Base-by-base conservation (phyloP, 768 basidiomycete species). In the Heimioporus sp. region DNA sequence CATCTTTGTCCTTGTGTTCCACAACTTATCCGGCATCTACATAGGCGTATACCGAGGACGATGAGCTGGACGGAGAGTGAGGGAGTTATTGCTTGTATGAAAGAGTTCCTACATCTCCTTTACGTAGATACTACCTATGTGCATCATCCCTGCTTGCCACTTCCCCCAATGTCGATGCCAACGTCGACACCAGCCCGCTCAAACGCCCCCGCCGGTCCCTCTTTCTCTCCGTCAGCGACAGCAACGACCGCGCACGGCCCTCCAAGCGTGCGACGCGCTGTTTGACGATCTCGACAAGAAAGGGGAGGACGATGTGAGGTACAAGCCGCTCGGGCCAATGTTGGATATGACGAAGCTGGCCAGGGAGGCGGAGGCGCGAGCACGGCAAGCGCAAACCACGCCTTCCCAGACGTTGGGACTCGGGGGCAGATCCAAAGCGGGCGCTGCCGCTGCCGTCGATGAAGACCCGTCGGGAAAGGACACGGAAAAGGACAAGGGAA, bases 301-400 rank as follows among this genome's bases (percentile, higher is more conserved):
- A 41, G 76, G 76, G 11, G 77, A 74, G 15, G 72, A 75, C 10
- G 72, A 73, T 34, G 56, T 79, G 52, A 67, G 59, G 16, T 76
- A 76, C 36, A 72, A 73, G 52, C 75, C 77, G 2, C 72, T 85
- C 24, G 75, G 77, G 8, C 76, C 80, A 1, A 59, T 77, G 11
- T 61, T 85, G 19, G 80, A 87, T 59, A 70, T 82, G 21, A 79
- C 75, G 17, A 77, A 73, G 16, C 70, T 86, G 39, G 71, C 76
- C 32, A 74, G 77, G 16, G 75, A 85, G 60, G 83, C 85, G 0
- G 79, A 79, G 56, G 79, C 74, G 51, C 71, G 72, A 48, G 73
- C 72, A 43, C 53, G 53, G 17, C 31, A 24, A 7, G 69, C 24
- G 24, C 56, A 45, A 35, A 39, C 53, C 13, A 48, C 75, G 0